These are phyloP conservation scores for Lupinus albus DNA, from an alignment of 306 rosid species.

Conservation along the genomic window DNA sequence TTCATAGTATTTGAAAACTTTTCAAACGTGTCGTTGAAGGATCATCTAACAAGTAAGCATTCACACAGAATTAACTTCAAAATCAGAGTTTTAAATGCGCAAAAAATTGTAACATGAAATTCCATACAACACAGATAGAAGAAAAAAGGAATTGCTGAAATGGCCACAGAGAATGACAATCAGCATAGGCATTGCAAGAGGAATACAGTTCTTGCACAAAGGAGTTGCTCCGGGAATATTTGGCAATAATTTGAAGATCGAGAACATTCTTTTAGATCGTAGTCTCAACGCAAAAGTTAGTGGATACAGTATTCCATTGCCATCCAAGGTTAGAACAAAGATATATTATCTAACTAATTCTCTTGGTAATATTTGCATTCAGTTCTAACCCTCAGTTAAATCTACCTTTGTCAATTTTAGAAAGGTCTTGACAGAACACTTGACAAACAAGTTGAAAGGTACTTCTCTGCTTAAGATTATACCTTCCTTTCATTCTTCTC, in stretches of 20 bases:
- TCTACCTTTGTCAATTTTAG: slow-evolving; percentile 35
- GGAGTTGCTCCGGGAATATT: slow-evolving; percentile 65
- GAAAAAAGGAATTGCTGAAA: slow-evolving; percentile 68
- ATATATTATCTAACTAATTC: slow-evolving; percentile 3
- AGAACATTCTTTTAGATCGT: slow-evolving; percentile 67
- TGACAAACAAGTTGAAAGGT: slow-evolving; percentile 46
- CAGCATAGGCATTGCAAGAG: slow-evolving; percentile 65
- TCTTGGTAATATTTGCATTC: slow-evolving; percentile 3
- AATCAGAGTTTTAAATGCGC: background rate
- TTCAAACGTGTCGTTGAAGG: slow-evolving; percentile 60
- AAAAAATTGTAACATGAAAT: slow-evolving; percentile 24
- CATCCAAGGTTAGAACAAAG: slow-evolving; percentile 55
- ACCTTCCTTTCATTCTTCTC: background rate
- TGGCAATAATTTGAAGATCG: slow-evolving; percentile 71
- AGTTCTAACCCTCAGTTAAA: slow-evolving; percentile 3
- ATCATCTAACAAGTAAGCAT: slow-evolving; percentile 64
- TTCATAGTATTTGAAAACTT: slow-evolving; percentile 65
- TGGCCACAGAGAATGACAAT: slow-evolving; percentile 95
- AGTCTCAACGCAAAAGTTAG: slow-evolving; percentile 73
- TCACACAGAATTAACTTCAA: background rate
- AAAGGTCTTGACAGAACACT: slow-evolving; percentile 36
- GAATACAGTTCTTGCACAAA: slow-evolving; percentile 74
- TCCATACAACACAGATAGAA: slow-evolving; percentile 63
- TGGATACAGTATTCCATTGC: slow-evolving; percentile 68
- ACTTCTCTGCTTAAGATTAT: slow-evolving; percentile 23